phyloP scores from a whole-genome alignment of 2,329 filamentous ascomycete genomes.

The Trichoderma simmonsii region DNA sequence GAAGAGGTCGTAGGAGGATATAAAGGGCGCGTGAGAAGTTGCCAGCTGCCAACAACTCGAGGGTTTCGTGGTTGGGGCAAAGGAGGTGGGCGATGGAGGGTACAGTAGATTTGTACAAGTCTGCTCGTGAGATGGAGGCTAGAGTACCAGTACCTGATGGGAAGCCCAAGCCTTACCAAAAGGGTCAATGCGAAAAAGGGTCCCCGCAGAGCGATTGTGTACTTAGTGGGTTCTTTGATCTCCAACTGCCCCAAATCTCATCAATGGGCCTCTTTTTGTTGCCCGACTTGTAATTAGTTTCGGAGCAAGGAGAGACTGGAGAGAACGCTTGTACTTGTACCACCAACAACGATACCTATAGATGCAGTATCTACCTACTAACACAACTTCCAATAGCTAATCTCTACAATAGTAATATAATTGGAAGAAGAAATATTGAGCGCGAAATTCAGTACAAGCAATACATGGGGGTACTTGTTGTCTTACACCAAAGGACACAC shows the following conservation, averaged over 20 bases:
- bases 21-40: neutral
- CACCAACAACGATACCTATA: neutral
- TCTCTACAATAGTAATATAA: too few relatives aligned
- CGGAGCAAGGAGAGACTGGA: neutral
- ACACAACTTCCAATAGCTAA: too few relatives aligned
- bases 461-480: neutral
- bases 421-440: neutral
- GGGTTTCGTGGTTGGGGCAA: neutral
- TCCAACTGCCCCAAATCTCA: neutral
- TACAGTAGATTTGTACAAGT: neutral
- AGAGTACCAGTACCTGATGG: neutral
- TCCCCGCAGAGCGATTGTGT: neutral
- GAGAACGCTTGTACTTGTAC: neutral
- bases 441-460: neutral
- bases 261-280: neutral
- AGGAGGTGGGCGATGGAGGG: neutral
- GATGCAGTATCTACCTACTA: too few relatives aligned
- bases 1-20: neutral
- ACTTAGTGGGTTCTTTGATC: neutral
- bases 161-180: conserved; percentile 2
- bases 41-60: neutral
- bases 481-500: too few relatives aligned
- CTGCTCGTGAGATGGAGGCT: neutral
- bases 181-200: neutral
- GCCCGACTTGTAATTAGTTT: neutral